Conservation (phyloP, 495 filamentous ascomycete species). For the Penicillium pulvis region DNA sequence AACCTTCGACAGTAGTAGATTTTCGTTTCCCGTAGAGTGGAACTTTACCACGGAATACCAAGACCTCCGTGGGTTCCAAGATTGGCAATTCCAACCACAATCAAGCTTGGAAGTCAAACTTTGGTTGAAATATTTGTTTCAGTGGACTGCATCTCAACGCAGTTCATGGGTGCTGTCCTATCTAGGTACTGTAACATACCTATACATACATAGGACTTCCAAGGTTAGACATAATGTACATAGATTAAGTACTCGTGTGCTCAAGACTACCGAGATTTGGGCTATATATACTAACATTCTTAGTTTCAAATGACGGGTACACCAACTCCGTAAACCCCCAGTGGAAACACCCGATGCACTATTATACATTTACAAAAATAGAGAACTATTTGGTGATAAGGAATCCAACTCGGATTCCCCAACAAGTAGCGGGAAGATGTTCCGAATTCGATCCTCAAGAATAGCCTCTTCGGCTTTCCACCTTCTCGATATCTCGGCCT, state of each 20-base stretch:
- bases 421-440: slow-evolving; percentile 35
- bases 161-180: no score
- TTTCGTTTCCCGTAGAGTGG: background rate
- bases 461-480: slow-evolving; percentile 45
- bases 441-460: slow-evolving; percentile 42
- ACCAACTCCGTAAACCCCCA: background rate
- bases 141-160: no score
- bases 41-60: background rate
- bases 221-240: no score
- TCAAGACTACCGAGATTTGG: no score
- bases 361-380: slow-evolving; percentile 40
- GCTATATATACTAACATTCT: no score
- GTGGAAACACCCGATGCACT: background rate
- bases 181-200: no score
- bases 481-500: slow-evolving; percentile 33
- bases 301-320: no score
- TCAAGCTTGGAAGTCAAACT: no score
- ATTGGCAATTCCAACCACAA: background rate
- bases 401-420: slow-evolving; percentile 34
- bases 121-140: no score
- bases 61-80: background rate
- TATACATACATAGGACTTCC: no score
- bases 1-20: background rate
- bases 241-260: no score
- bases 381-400: slow-evolving; percentile 36